Conservation (phyloP, 1,284 basidiomycete genomes). For the Pascua sp. region DNA sequence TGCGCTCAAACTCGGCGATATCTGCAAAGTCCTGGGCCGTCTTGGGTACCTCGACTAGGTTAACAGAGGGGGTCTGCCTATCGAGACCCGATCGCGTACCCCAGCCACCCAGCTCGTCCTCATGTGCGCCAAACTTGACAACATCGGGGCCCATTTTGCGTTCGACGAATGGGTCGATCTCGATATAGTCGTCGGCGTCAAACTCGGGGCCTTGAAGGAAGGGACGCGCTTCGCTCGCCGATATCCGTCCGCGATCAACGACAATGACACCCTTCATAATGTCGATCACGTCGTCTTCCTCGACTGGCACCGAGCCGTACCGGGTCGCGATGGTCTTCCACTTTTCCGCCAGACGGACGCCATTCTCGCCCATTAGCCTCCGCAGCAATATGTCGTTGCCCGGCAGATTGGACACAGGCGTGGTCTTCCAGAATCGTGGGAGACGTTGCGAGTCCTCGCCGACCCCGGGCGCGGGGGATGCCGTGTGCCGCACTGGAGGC, state of each 20-base stretch:
- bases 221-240: conserved; percentile 11
- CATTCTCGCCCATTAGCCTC: too few relatives aligned
- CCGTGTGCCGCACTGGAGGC: too few relatives aligned
- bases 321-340: conserved; percentile 42
- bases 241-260: conserved; percentile 30
- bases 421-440: too few relatives aligned
- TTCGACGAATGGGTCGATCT: conserved; percentile 5
- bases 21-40: conserved; percentile 30
- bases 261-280: conserved; percentile 31
- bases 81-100: conserved; percentile 32
- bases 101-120: conserved; percentile 41
- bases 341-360: conserved; percentile 4
- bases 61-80: conserved; percentile 12
- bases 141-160: conserved; percentile 3
- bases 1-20: conserved; percentile 20
- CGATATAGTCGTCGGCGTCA: conserved; percentile 7
- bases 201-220: conserved; percentile 21
- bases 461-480: too few relatives aligned
- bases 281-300: conserved; percentile 50
- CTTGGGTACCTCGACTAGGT: conserved; percentile 11
- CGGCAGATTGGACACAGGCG: too few relatives aligned
- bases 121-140: conserved; percentile 20
- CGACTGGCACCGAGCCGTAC: conserved; percentile 34
- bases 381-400: too few relatives aligned
- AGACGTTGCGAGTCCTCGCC: too few relatives aligned